phyloP scores from a whole-genome alignment of 2,329 filamentous ascomycete species.

The Ceratocystis albifundus region DNA sequence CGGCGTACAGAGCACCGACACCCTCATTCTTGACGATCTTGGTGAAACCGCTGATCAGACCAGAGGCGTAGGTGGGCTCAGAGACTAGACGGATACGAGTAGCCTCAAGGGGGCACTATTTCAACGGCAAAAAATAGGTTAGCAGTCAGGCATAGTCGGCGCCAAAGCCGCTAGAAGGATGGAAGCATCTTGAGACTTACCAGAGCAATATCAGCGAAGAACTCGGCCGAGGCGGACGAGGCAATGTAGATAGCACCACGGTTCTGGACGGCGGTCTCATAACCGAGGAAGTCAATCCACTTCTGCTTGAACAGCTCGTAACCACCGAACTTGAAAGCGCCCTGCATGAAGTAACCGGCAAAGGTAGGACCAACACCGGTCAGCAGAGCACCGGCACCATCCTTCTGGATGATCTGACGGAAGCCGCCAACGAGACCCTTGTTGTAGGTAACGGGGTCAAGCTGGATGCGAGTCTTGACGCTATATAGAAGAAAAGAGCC shows the following conservation, averaged over 20 bases:
- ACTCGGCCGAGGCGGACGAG: conserved; percentile 52
- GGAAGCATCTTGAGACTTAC: conserved; percentile 15
- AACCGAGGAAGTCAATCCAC: conserved; percentile 67
- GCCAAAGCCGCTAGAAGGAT: too few relatives aligned
- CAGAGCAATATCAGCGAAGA: conserved; percentile 68
- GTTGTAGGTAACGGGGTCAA: conserved; percentile 84
- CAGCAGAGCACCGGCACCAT: conserved; percentile 75
- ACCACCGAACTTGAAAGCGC: conserved; percentile 65
- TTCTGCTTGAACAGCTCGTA: conserved; percentile 97
- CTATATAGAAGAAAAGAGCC: conserved; percentile 35
- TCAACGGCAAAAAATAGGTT: neutral
- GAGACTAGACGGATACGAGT: conserved; percentile 90
- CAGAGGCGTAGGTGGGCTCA: conserved; percentile 71
- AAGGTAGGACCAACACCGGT: conserved; percentile 78
- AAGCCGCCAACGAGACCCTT: conserved; percentile 75
- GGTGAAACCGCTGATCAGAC: conserved; percentile 64
- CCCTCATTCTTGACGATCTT: conserved; percentile 79
- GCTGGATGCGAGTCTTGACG: conserved; percentile 93
- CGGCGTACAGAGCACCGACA: conserved; percentile 77
- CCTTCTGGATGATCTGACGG: conserved; percentile 70
- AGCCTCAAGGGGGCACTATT: conserved; percentile 69
- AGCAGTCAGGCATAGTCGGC: too few relatives aligned
- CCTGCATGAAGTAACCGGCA: conserved; percentile 88
- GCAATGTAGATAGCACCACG: conserved; percentile 71
- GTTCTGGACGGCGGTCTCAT: conserved; percentile 66